A percentile compares a stretch with the other conserved stretches of the same genome.
Evolutionary conservation across 2,329 filamentous ascomycete species (phyloP).

Genomic region (Pseudocercospora fijiensis): DNA sequence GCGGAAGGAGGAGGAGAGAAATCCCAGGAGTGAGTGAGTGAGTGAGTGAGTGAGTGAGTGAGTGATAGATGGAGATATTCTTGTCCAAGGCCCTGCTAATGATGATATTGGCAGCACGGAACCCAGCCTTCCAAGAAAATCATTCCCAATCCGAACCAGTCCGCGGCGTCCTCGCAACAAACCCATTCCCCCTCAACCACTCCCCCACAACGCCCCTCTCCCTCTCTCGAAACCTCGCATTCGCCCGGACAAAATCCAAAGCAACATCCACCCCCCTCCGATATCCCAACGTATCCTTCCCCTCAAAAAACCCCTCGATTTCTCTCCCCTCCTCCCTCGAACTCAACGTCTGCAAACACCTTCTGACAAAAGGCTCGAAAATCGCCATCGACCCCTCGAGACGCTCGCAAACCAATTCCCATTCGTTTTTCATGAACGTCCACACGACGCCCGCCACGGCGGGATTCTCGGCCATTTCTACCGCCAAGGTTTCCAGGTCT

Average conservation of each 20-base stretch:
- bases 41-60: too few relatives aligned
- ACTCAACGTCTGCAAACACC: slow-evolving; percentile 1
- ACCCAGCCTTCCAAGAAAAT: too few relatives aligned
- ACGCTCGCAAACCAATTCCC: not conserved
- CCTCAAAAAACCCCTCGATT: slow-evolving; percentile 5
- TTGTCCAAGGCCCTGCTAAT: too few relatives aligned
- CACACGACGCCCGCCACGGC: not conserved
- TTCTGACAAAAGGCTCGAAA: slow-evolving; percentile 6
- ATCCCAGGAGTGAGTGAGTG: too few relatives aligned
- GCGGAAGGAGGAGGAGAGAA: too few relatives aligned
- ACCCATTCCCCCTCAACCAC: not conserved
- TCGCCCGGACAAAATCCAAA: slow-evolving; percentile 1
- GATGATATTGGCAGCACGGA: too few relatives aligned
- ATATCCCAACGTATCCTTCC: slow-evolving; percentile 9
- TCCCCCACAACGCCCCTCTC: slow-evolving; percentile 1
- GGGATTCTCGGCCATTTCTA: not conserved
- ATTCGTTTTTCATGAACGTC: not conserved
- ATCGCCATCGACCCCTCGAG: slow-evolving; percentile 7
- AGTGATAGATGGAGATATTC: too few relatives aligned
- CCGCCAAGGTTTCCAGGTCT: not conserved
- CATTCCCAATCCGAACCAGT: not conserved
- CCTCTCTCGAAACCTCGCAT: slow-evolving; percentile 7
- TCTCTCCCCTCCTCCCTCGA: not conserved
- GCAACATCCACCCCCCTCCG: slow-evolving; percentile 1
- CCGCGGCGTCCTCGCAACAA: not conserved